Evolutionary conservation across 169 alveolate genomes (phyloP).

Genomic region (Hepatocystis sp.): DNA sequence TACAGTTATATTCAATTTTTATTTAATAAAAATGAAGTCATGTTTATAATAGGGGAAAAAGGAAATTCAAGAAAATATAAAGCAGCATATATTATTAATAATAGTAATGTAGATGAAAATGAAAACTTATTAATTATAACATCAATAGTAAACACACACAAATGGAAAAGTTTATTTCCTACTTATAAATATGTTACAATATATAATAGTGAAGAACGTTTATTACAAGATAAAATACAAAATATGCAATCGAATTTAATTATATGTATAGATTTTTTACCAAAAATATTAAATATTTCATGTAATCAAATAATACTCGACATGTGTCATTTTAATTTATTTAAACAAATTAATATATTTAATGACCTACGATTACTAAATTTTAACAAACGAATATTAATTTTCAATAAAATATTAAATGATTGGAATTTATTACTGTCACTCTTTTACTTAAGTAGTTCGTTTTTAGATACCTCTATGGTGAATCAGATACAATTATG

Average conservation of each 20-base stretch:
- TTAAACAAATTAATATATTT: conserved; percentile 35
- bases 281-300: conserved; percentile 30
- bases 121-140: conserved; percentile 55
- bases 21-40: conserved; percentile 24
- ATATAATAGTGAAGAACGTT: conserved; percentile 48
- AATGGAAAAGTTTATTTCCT: conserved; percentile 41
- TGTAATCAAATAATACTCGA: conserved; percentile 50
- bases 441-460: conserved; percentile 15
- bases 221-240: not conserved
- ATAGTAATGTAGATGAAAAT: conserved; percentile 12
- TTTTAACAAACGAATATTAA: conserved; percentile 21
- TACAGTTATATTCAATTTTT: conserved; percentile 13
- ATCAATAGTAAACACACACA: conserved; percentile 18
- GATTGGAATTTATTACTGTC: conserved; percentile 46
- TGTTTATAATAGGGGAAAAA: conserved; percentile 48
- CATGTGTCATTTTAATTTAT: conserved; percentile 31
- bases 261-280: conserved; percentile 67
- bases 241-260: conserved; percentile 5
- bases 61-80: conserved; percentile 52
- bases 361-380: conserved; percentile 43
- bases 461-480: conserved; percentile 9
- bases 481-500: conserved; percentile 1
- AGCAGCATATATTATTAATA: conserved; percentile 49
- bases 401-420: conserved; percentile 17
- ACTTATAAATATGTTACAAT: conserved; percentile 7